These are phyloP conservation scores for Coemansia sp. DNA, from an alignment of 192 early-diverging fungal genomes.

Conservation along the genomic window DNA sequence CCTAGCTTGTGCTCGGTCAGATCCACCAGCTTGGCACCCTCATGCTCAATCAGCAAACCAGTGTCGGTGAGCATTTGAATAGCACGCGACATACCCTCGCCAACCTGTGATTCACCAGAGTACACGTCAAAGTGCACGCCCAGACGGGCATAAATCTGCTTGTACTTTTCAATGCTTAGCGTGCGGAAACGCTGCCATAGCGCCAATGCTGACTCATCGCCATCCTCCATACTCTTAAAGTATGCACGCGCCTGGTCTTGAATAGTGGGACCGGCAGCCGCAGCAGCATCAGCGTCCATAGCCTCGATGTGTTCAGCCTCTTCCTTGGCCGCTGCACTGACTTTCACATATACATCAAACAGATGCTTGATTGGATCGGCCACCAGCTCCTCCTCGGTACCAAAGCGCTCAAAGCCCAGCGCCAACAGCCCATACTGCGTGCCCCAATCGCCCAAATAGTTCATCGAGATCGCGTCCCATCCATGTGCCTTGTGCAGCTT, in stretches of 20 bases:
- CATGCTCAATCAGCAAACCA: slow-evolving; percentile 66
- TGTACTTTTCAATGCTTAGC: slow-evolving; percentile 88
- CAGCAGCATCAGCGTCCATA: slow-evolving; percentile 60
- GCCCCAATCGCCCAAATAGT: slow-evolving; percentile 99
- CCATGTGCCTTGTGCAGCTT: slow-evolving; percentile 84
- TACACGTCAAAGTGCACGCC: slow-evolving; percentile 93
- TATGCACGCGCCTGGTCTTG: slow-evolving; percentile 87
- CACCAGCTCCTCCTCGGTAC: slow-evolving; percentile 73
- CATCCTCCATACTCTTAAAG: slow-evolving; percentile 94
- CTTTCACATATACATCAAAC: slow-evolving; percentile 88
- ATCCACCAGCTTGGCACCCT: slow-evolving; percentile 87
- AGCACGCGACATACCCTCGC: slow-evolving; percentile 66
- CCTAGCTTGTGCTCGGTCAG: slow-evolving; percentile 83
- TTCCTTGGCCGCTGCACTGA: slow-evolving; percentile 27
- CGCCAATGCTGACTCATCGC: slow-evolving; percentile 73
- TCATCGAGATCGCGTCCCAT: slow-evolving; percentile 88
- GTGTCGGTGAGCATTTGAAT: slow-evolving; percentile 70
- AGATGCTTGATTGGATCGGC: slow-evolving; percentile 87
- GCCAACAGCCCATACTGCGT: slow-evolving; percentile 98
- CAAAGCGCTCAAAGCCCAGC: slow-evolving; percentile 81
- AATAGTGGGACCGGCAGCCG: slow-evolving; percentile 62
- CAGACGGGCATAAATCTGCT: slow-evolving; percentile 85
- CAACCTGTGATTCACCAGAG: slow-evolving; percentile 93
- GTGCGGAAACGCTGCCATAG: slow-evolving; percentile 90
- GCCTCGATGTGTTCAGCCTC: neutral